Percentiles rank a stretch among this genome's conserved stretches.
phyloP scores from a whole-genome alignment of 306 rosid species.

The Prunus mume region DNA sequence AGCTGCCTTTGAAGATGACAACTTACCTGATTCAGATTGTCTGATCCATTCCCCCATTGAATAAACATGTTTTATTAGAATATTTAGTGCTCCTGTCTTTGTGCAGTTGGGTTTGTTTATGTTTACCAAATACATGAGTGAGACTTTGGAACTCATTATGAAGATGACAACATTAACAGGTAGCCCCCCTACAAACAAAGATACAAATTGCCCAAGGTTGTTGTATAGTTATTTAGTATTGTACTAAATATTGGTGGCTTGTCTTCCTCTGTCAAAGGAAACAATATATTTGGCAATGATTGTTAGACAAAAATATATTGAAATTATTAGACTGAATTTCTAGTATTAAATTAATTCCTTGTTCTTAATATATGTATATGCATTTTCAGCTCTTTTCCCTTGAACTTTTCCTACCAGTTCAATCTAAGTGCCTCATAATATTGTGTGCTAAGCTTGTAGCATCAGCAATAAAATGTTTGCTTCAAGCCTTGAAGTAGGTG shows the following conservation, averaged over 20 bases:
- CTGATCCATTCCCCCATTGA: neutral
- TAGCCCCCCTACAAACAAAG: too few relatives aligned
- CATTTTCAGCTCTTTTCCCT: neutral
- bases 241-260: neutral
- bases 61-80: neutral
- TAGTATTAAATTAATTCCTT: neutral
- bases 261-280: neutral
- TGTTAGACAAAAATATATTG: neutral
- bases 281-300: neutral
- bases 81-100: neutral
- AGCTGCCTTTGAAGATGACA: constrained; percentile 57
- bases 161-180: neutral
- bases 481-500: constrained; percentile 22
- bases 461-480: neutral
- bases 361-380: neutral
- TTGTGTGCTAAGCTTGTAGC: neutral
- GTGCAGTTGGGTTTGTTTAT: neutral
- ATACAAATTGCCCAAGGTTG: neutral
- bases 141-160: neutral
- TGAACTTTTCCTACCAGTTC: neutral
- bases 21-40: constrained; percentile 35
- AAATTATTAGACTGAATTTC: neutral
- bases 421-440: neutral
- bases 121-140: constrained; percentile 7
- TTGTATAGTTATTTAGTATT: neutral